Evolutionary conservation across 345 rosid species (phyloP).

Genomic region (Pistacia atlantica): DNA sequence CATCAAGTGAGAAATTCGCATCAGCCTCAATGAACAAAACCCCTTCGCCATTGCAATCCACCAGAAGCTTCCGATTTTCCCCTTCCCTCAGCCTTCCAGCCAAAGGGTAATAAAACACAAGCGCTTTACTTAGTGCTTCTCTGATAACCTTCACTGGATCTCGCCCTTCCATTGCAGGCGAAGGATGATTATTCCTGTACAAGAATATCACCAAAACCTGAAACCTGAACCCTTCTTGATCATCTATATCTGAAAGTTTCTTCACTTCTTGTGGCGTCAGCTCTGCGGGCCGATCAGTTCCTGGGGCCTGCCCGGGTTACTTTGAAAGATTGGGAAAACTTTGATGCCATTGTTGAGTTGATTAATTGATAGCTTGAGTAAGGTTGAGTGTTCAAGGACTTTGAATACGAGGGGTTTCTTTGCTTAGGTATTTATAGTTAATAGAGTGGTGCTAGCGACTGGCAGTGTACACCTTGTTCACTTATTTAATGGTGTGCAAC

Average conservation of each 20-base stretch:
- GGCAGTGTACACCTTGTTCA: too few relatives aligned
- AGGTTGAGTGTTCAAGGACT: too few relatives aligned
- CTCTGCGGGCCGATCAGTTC: neutral
- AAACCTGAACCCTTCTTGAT: slow-evolving; percentile 10
- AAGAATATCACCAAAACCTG: neutral
- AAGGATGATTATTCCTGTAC: slow-evolving; percentile 3
- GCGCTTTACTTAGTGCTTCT: slow-evolving; percentile 7
- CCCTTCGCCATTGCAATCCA: too few relatives aligned
- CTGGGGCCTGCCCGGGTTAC: neutral
- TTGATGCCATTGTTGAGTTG: neutral
- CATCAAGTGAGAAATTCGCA: too few relatives aligned
- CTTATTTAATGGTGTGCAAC: too few relatives aligned
- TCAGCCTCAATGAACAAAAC: too few relatives aligned
- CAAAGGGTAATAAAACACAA: slow-evolving; percentile 16
- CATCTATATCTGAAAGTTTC: slow-evolving; percentile 4
- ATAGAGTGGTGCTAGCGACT: too few relatives aligned
- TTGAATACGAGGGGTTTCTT: too few relatives aligned
- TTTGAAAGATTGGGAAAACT: neutral
- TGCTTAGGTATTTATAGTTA: too few relatives aligned
- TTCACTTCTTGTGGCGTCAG: neutral
- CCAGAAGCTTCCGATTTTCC: too few relatives aligned
- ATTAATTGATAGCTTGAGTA: too few relatives aligned
- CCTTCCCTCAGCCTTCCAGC: slow-evolving; percentile 19
- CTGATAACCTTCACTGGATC: neutral
- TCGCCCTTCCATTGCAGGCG: neutral